Percentiles rank a stretch among this genome's conserved stretches.
Conservation (phyloP, 192 early-diverging fungal species). For the Spizellomyces sp. region DNA sequence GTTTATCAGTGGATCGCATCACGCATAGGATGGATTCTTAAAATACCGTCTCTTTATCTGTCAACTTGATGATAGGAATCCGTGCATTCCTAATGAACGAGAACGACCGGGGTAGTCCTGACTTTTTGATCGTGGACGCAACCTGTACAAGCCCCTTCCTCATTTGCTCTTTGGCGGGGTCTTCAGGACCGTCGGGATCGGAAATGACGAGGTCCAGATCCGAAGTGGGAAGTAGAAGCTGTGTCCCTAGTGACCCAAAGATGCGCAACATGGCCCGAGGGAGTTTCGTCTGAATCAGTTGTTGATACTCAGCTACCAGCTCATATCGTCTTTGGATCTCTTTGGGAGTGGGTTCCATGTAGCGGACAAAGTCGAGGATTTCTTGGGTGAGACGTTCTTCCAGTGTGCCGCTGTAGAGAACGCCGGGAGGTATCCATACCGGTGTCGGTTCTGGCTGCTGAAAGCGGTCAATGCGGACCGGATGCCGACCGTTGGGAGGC, state of each 20-base stretch:
- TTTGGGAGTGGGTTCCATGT: slow-evolving; percentile 3
- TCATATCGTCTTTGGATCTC: slow-evolving; percentile 1
- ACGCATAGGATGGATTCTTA: background rate
- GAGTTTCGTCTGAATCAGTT: background rate
- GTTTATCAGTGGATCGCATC: background rate
- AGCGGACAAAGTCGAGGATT: slow-evolving; percentile 22
- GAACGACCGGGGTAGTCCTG: too few relatives aligned
- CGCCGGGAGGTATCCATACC: slow-evolving; percentile 1
- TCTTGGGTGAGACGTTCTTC: slow-evolving; percentile 20
- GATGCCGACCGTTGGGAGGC: background rate
- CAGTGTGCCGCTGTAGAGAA: slow-evolving; percentile 10
- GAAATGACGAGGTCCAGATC: slow-evolving; percentile 32
- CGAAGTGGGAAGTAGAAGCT: background rate
- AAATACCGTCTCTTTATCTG: background rate
- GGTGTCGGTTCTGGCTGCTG: background rate
- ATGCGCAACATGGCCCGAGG: background rate
- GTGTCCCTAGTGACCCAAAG: slow-evolving; percentile 24
- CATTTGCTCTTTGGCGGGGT: background rate
- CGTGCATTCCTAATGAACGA: background rate
- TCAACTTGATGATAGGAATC: background rate
- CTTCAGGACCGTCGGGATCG: background rate
- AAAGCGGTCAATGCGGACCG: background rate
- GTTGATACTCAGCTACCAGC: background rate
- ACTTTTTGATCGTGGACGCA: too few relatives aligned
- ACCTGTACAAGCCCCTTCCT: too few relatives aligned